phyloP scores from a whole-genome alignment of 495 filamentous ascomycete species.

The Xylaria bambusicola region DNA sequence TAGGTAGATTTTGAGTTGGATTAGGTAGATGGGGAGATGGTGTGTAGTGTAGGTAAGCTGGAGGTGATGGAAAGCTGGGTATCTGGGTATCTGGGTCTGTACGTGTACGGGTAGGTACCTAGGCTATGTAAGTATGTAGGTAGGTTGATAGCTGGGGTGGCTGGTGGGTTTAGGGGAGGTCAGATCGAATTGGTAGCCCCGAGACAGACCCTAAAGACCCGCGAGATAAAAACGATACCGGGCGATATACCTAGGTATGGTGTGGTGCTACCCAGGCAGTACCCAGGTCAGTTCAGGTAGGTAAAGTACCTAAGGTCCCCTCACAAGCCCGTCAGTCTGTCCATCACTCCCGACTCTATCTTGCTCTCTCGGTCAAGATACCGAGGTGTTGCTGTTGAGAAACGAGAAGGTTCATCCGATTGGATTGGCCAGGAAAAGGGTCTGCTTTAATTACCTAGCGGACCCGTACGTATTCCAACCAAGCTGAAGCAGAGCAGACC shows the following conservation, averaged over 20 bases:
- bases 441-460: no score
- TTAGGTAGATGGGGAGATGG: neutral
- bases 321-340: no score
- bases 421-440: neutral
- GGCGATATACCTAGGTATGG: no score
- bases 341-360: neutral
- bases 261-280: no score
- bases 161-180: slow-evolving; percentile 8
- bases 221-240: neutral
- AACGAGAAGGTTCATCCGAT: slow-evolving; percentile 1
- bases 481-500: neutral
- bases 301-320: no score
- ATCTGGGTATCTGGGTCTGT: no score
- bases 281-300: no score
- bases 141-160: no score
- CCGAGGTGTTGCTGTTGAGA: neutral
- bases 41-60: no score
- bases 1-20: neutral
- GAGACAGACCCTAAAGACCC: neutral
- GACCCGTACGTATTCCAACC: no score
- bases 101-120: no score
- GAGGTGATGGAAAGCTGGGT: slow-evolving; percentile 11
- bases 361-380: neutral
- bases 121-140: no score
- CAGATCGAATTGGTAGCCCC: slow-evolving; percentile 1